Evolutionary conservation across 1,284 basidiomycete genomes (phyloP).

Genomic region (Microbotryum silenes-acaulis): DNA sequence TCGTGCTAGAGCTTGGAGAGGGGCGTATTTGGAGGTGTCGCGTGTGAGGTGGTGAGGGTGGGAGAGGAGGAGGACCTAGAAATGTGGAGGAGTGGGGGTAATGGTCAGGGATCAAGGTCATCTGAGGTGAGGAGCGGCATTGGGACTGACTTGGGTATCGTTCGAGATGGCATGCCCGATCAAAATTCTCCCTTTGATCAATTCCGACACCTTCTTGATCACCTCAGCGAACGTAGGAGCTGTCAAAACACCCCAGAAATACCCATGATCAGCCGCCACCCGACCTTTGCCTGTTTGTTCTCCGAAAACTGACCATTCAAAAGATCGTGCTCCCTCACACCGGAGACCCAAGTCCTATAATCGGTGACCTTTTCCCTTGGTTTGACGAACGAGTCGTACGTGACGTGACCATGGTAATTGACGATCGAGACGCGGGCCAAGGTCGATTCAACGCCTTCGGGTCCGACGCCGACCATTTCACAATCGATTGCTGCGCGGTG

Average conservation of each 20-base stretch:
- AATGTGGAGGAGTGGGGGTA: neutral
- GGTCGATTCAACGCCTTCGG: constrained; percentile 67
- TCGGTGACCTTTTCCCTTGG: constrained; percentile 86
- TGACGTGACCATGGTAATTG: constrained; percentile 74
- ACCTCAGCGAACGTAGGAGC: constrained; percentile 73
- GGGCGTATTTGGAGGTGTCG: constrained; percentile 66
- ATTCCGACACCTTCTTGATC: constrained; percentile 67
- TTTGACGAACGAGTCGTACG: constrained; percentile 78
- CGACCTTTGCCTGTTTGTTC: neutral
- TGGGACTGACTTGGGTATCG: constrained; percentile 64
- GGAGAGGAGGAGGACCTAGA: constrained; percentile 74
- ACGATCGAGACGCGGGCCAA: constrained; percentile 87
- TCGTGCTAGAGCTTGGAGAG: constrained; percentile 49
- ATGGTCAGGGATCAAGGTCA: neutral
- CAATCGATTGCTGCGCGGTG: constrained; percentile 65
- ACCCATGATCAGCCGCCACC: neutral
- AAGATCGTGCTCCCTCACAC: constrained; percentile 71
- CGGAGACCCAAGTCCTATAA: constrained; percentile 86
- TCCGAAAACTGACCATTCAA: constrained; percentile 49
- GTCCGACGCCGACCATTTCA: constrained; percentile 95
- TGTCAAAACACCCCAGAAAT: constrained; percentile 33
- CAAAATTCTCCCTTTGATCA: constrained; percentile 74
- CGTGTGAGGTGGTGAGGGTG: constrained; percentile 71
- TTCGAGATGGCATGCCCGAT: constrained; percentile 91
- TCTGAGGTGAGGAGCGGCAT: neutral